Conservation (phyloP, 2,329 filamentous ascomycete genomes). For the Stachybotrys chartarum region DNA sequence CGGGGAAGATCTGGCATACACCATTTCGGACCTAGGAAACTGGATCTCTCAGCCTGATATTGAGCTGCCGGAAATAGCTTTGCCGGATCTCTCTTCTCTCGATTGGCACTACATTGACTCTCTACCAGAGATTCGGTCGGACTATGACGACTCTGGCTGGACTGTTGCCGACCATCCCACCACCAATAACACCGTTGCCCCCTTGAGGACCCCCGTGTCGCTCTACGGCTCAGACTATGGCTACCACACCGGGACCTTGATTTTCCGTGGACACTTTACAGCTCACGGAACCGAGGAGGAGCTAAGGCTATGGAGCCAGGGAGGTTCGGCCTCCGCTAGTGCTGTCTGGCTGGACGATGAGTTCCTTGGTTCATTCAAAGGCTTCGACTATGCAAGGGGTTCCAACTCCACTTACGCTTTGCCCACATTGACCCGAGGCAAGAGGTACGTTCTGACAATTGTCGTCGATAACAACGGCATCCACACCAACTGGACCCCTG, state of each 20-base stretch:
- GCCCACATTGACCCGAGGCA: conserved; percentile 41
- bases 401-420: conserved; percentile 51
- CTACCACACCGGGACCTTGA: conserved; percentile 59
- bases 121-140: conserved; percentile 58
- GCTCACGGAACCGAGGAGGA: conserved; percentile 52
- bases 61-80: conserved; percentile 28
- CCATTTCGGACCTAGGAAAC: conserved; percentile 31
- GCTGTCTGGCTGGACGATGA: conserved; percentile 58
- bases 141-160: conserved; percentile 67
- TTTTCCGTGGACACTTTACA: conserved; percentile 65
- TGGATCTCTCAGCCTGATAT: conserved; percentile 42
- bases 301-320: conserved; percentile 53
- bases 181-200: conserved; percentile 52
- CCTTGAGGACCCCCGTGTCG: conserved; percentile 55
- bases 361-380: conserved; percentile 58
- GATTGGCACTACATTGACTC: conserved; percentile 65
- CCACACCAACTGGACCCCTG: conserved; percentile 57
- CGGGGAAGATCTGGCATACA: conserved; percentile 26
- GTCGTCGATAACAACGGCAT: conserved; percentile 68
- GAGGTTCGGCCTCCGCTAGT: conserved; percentile 60
- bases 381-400: conserved; percentile 39
- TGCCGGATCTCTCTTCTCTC: conserved; percentile 29
- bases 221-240: conserved; percentile 69
- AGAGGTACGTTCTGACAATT: conserved; percentile 57
- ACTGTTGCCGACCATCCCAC: conserved; percentile 46